Evolutionary conservation across 2,329 filamentous ascomycete genomes (phyloP).

Genomic region (Diaporthe batatas): DNA sequence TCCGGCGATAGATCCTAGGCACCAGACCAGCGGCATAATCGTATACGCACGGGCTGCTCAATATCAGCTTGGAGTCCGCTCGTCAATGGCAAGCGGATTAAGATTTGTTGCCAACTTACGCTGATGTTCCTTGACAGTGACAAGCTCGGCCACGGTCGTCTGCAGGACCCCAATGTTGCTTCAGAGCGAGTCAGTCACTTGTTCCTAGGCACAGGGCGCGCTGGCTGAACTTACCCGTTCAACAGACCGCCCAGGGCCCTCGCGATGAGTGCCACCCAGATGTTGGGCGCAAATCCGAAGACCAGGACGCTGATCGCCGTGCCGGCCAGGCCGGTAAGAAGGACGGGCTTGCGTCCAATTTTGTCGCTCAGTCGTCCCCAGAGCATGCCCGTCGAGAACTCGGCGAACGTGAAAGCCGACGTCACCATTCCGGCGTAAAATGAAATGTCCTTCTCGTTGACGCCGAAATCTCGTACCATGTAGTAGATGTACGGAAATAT

Average conservation of each 20-base stretch:
- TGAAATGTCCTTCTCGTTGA: constrained; percentile 86
- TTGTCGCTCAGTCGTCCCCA: constrained; percentile 95
- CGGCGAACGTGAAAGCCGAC: constrained; percentile 94
- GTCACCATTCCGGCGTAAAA: constrained; percentile 97
- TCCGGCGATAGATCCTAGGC: constrained; percentile 93
- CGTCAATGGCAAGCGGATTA: constrained; percentile 11
- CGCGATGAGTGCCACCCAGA: constrained; percentile 86
- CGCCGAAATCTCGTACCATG: constrained; percentile 93
- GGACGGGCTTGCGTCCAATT: constrained; percentile 91
- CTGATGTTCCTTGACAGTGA: constrained; percentile 94
- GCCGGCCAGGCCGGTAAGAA: constrained; percentile 89
- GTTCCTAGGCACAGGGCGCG: constrained; percentile 13
- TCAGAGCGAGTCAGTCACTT: constrained; percentile 40
- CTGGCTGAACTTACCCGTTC: constrained; percentile 79
- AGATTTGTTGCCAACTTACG: constrained; percentile 65
- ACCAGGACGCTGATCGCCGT: constrained; percentile 93
- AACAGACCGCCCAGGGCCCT: constrained; percentile 90
- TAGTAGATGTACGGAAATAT: constrained; percentile 99
- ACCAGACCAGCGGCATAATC: constrained; percentile 99
- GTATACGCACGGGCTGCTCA: constrained; percentile 86
- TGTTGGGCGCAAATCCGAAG: constrained; percentile 89
- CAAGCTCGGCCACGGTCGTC: constrained; percentile 93
- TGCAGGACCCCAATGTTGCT: constrained; percentile 96
- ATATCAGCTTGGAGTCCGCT: constrained; percentile 38
- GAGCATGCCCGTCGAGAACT: constrained; percentile 91